Evolutionary conservation across 176 grass and related monocot species (phyloP).

Genomic region (Zea mays): Zm-B73-REFERENCE-NAM-5.0 NC_050099.1:176701001-176701500

Average conservation of each 20-base stretch:
- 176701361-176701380: slow-evolving; percentile 83
- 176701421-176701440: not conserved
- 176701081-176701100: too few species aligned
- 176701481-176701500: not conserved
- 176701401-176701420: slow-evolving; percentile 55
- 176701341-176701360: slow-evolving; percentile 72
- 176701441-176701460: not conserved
- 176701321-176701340: slow-evolving; percentile 20
- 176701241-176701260: not conserved
- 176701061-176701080: too few species aligned
- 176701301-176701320: not conserved
- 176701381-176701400: slow-evolving; percentile 92
- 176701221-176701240: not conserved
- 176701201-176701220: not conserved
- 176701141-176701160: too few species aligned
- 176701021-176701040: too few species aligned
- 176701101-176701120: too few species aligned
- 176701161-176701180: not conserved
- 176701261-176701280: not conserved
- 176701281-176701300: not conserved
- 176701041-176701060: too few species aligned
- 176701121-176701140: too few species aligned
- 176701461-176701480: not conserved
- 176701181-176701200: too few species aligned
- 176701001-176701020: too few species aligned